Base-by-base conservation (phyloP, 805 yeast species). In the Starmera quercuum region DNA sequence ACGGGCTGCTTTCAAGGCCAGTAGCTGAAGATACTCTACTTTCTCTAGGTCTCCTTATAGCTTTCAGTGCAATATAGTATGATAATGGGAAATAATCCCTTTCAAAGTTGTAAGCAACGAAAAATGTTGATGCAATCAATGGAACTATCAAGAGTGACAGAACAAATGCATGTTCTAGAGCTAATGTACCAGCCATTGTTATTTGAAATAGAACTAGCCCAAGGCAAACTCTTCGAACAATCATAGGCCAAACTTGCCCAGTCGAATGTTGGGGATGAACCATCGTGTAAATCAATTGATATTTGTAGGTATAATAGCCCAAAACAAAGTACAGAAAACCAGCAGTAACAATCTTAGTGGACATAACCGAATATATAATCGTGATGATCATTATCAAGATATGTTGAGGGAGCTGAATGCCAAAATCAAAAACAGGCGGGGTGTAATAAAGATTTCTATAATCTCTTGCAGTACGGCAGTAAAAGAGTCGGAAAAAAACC, bases 241-340 rank as follows among this genome's bases (percentile, higher is more conserved):
- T 78, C 43, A 88, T 66, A 1, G 96, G 95, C 97, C 97, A 90
- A 3, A 88, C 88, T 53, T 83, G 84, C 1, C 97, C 98, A 0
- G 96, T 92, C 0, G 97, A 87, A 60, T 90, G 98, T 29, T 92
- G 96, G 4, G 95, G 88, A 56, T 90, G 97, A 25, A 86, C 88
- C 68, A 92, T 83, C 0, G 95, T 81, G 53, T 84, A 90, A 37
- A 92, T 62, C 36, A 90, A 66, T 57, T 87, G 96, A 58, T 88
- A 90, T 57, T 90, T 90, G 68, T 78, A 86, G 4, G 90, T 95
- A 52, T 78, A 81, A 56, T 76, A 90, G 0, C 97, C 97, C 33
- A 86, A 61, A 6, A 83, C 57, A 54, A 92, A 90, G 56, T 92
- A 90, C 2, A 82, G 68, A 34, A 87, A 61, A 1, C 97, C 97